Conservation (phyloP, 1,139 yeast genomes). For the Debaryomycetaceae sp. region DNA sequence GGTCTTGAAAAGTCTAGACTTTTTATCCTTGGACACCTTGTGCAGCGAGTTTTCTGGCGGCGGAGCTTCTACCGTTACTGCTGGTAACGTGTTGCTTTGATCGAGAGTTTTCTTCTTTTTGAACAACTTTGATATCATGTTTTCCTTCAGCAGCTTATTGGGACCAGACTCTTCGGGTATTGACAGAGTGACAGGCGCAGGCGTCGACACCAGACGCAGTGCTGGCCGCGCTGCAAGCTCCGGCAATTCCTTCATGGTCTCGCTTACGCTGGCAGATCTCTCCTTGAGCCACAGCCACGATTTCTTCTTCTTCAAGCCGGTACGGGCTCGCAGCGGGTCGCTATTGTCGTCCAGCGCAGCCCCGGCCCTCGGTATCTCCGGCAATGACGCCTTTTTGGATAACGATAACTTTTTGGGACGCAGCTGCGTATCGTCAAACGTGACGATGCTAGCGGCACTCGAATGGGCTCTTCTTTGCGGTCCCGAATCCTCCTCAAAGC, state of each 20-base stretch:
- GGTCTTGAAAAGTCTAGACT: constrained; percentile 17
- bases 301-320: constrained; percentile 24
- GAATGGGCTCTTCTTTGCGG: no score
- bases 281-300: constrained; percentile 34
- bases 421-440: no score
- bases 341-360: no score
- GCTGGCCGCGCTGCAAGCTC: neutral
- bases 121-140: constrained; percentile 33
- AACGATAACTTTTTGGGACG: no score
- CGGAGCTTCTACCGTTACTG: constrained; percentile 4
- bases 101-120: constrained; percentile 23
- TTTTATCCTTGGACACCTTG: constrained; percentile 6
- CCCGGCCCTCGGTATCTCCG: no score
- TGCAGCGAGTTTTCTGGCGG: constrained; percentile 15
- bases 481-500: no score
- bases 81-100: constrained; percentile 1
- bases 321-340: no score
- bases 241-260: no score
- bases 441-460: no score
- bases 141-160: constrained; percentile 12
- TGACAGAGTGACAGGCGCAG: constrained; percentile 11
- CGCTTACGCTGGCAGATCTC: constrained; percentile 17
- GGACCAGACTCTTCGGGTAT: constrained; percentile 2
- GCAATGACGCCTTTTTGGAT: no score
- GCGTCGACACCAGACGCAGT: constrained; percentile 15